phyloP scores from a whole-genome alignment of 108 stramenopile genomes.

The Nitzschia inconspicua region DNA sequence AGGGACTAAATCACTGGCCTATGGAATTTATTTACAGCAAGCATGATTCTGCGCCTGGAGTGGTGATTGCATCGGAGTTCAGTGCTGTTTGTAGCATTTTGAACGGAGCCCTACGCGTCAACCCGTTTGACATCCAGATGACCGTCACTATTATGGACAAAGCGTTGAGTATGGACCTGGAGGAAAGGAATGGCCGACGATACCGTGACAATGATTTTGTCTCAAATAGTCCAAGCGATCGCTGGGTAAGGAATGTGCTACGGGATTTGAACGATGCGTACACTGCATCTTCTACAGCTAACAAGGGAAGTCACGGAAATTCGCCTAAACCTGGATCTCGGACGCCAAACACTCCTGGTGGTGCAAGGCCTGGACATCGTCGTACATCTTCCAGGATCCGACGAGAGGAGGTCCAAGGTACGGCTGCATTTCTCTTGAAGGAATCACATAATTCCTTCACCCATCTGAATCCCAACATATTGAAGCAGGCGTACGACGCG shows the following conservation, averaged over 20 bases:
- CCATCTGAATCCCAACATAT: constrained; percentile 48
- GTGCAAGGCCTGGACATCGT: constrained; percentile 12
- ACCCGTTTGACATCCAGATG: constrained; percentile 94
- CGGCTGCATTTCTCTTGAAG: constrained; percentile 63
- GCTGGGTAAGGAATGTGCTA: constrained; percentile 96
- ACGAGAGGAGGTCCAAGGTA: constrained; percentile 38
- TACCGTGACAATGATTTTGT: constrained; percentile 97
- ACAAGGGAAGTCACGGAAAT: constrained; percentile 12
- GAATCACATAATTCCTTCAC: constrained; percentile 52
- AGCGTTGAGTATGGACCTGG: constrained; percentile 83
- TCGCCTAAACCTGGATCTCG: constrained; percentile 10
- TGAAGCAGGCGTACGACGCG: constrained; percentile 68
- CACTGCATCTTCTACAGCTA: constrained; percentile 12
- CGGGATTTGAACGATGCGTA: constrained; percentile 81
- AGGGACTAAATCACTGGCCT: constrained; percentile 96
- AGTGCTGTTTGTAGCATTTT: constrained; percentile 93
- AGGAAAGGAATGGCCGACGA: constrained; percentile 85
- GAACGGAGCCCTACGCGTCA: constrained; percentile 96
- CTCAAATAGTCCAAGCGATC: constrained; percentile 86
- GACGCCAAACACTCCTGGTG: constrained; percentile 23
- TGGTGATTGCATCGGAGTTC: constrained; percentile 97
- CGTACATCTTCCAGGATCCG: constrained; percentile 10
- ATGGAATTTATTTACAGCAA: constrained; percentile 95
- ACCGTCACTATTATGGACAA: constrained; percentile 88
- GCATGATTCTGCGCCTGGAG: constrained; percentile 78